Evolutionary conservation across 257 asterid genomes (phyloP).

Genomic region (Apocynum venetum): DNA sequence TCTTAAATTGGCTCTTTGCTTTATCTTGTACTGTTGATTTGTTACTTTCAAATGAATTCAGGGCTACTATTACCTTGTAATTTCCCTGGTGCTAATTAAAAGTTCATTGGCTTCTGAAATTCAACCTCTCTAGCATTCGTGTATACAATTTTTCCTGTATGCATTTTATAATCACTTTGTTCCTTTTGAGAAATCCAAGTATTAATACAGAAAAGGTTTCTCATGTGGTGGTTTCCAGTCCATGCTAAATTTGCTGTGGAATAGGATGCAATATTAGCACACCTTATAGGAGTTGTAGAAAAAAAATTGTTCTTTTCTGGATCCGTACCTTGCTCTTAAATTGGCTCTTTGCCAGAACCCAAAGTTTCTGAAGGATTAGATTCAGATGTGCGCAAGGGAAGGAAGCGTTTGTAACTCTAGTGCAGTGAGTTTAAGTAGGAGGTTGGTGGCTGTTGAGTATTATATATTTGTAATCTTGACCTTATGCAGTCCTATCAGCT

Average conservation of each 20-base stretch:
- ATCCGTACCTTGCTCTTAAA: neutral
- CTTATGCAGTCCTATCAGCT: no score
- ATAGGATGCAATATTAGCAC: neutral
- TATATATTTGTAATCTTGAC: no score
- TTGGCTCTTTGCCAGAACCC: neutral
- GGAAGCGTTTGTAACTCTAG: neutral
- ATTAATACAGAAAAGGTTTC: neutral
- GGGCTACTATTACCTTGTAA: neutral
- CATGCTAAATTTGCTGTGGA: neutral
- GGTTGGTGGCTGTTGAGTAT: neutral
- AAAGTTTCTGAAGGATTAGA: neutral
- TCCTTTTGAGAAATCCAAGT: neutral
- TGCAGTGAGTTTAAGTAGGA: neutral
- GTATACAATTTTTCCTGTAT: neutral
- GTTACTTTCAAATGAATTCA: neutral
- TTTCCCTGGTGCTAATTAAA: neutral
- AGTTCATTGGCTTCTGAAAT: neutral
- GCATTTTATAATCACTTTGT: neutral
- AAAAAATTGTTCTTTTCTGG: neutral
- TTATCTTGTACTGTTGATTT: neutral
- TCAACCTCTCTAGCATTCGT: neutral
- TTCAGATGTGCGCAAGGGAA: neutral
- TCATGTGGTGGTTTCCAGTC: neutral
- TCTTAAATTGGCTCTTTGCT: no score
- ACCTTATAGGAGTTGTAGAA: no score